A percentile compares a stretch with the other conserved stretches of the same genome.
These are phyloP conservation scores for Copromyces sp. DNA, from an alignment of 495 filamentous ascomycete species.

Conservation along the genomic window DNA sequence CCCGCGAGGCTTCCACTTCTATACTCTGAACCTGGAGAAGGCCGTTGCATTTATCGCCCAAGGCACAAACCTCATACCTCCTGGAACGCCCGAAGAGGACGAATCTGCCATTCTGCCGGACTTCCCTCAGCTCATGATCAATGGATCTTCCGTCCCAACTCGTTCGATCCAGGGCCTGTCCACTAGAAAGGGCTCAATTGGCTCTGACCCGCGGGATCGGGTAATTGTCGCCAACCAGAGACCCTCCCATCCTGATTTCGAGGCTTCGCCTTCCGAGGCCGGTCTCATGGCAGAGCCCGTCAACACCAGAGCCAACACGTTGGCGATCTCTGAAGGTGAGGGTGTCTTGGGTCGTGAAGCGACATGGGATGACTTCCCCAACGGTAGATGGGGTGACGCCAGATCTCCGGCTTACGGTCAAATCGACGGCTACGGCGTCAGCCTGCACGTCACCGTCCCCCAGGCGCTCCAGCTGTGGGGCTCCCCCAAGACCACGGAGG, in stretches of 20 bases:
- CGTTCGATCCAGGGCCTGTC: conserved; percentile 11
- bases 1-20: conserved; percentile 87
- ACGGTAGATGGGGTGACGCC: conserved; percentile 93
- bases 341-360: conserved; percentile 88
- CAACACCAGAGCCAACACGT: conserved; percentile 64
- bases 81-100: conserved; percentile 31
- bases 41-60: conserved; percentile 89
- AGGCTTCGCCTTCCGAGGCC: conserved; percentile 57
- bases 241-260: conserved; percentile 45
- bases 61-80: conserved; percentile 69
- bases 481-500: conserved; percentile 51
- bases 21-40: conserved; percentile 94
- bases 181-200: conserved; percentile 37
- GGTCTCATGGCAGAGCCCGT: conserved; percentile 48
- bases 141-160: conserved; percentile 18
- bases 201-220: conserved; percentile 66
- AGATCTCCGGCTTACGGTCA: conserved; percentile 85
- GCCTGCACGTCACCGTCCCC: conserved; percentile 66
- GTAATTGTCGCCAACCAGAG: conserved; percentile 61
- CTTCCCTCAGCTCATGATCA: conserved; percentile 25
- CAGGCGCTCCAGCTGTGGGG: conserved; percentile 80
- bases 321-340: conserved; percentile 87
- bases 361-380: conserved; percentile 98
- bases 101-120: conserved; percentile 27
- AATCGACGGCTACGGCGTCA: conserved; percentile 91